These are phyloP conservation scores for Leonotis leonurus DNA, from an alignment of 257 asterid species.

Conservation along the genomic window DNA sequence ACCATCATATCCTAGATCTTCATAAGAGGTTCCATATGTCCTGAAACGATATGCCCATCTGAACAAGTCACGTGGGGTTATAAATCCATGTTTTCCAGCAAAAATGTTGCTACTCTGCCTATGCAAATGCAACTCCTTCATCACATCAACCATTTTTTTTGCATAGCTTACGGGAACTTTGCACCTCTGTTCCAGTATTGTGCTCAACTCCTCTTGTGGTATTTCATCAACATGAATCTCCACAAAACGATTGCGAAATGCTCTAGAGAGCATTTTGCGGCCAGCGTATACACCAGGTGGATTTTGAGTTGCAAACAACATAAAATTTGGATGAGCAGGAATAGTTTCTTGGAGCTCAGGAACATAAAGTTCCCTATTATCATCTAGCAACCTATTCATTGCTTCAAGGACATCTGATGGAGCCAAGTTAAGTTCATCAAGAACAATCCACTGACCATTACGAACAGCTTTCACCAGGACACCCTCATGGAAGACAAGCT, in stretches of 20 bases:
- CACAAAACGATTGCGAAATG: constrained; percentile 96
- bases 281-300: constrained; percentile 94
- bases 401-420: constrained; percentile 99
- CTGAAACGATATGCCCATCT: constrained; percentile 88
- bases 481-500: constrained; percentile 87
- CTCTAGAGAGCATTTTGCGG: constrained; percentile 89
- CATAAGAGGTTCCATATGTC: constrained; percentile 43
- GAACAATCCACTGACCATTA: constrained; percentile 88
- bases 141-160: constrained; percentile 70
- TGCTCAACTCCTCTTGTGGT: constrained; percentile 78
- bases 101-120: constrained; percentile 85
- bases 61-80: constrained; percentile 95
- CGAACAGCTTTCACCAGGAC: constrained; percentile 91
- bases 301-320: constrained; percentile 97
- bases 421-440: constrained; percentile 95
- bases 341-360: constrained; percentile 79
- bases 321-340: constrained; percentile 76
- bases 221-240: constrained; percentile 98
- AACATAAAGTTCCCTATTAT: constrained; percentile 88
- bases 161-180: constrained; percentile 62
- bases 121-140: constrained; percentile 85
- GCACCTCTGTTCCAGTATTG: constrained; percentile 67
- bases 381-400: constrained; percentile 83
- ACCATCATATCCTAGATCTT: constrained; percentile 84
- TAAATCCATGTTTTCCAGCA: constrained; percentile 98